Evolutionary conservation across 306 rosid genomes (phyloP).

Genomic region (Cucumis cinereus): DNA sequence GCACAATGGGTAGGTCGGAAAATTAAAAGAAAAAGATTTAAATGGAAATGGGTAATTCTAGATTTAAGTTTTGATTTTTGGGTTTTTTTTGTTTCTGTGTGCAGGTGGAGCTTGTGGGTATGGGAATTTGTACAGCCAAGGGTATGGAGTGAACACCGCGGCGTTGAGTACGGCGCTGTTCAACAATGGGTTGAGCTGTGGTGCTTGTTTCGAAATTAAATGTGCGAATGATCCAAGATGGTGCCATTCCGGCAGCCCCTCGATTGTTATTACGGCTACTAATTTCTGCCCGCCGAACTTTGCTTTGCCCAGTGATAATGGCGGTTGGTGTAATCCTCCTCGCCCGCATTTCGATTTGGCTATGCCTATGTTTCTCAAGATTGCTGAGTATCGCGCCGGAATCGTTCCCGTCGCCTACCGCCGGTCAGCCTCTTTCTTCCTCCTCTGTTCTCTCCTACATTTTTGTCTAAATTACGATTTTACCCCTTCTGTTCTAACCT

Average conservation of each 20-base stretch:
- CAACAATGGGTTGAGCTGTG: conserved; percentile 56
- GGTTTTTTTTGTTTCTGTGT: not conserved
- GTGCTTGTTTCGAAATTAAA: conserved; percentile 54
- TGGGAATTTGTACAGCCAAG: conserved; percentile 59
- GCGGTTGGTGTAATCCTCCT: conserved; percentile 74
- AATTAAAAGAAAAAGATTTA: not conserved
- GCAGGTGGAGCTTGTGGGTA: conserved; percentile 67
- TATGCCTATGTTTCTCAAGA: conserved; percentile 68
- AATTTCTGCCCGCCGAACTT: conserved; percentile 61
- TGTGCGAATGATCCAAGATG: conserved; percentile 44
- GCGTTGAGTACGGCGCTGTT: conserved; percentile 56
- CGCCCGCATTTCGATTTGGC: conserved; percentile 63
- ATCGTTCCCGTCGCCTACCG: conserved; percentile 59
- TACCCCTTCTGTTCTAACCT: not conserved
- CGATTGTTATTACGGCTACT: conserved; percentile 47
- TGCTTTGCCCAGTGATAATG: conserved; percentile 56
- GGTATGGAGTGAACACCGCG: conserved; percentile 63
- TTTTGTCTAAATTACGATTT: not conserved
- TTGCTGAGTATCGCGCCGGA: conserved; percentile 63
- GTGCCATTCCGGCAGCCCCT: conserved; percentile 66
- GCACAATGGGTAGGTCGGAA: conserved; percentile 46
- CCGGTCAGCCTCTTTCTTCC: conserved; percentile 18
- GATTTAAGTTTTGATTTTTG: not conserved
- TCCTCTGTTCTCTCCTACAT: not conserved
- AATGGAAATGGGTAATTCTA: not conserved